phyloP scores from a whole-genome alignment of 1,284 basidiomycete species.

The Ustilago nuda region DNA sequence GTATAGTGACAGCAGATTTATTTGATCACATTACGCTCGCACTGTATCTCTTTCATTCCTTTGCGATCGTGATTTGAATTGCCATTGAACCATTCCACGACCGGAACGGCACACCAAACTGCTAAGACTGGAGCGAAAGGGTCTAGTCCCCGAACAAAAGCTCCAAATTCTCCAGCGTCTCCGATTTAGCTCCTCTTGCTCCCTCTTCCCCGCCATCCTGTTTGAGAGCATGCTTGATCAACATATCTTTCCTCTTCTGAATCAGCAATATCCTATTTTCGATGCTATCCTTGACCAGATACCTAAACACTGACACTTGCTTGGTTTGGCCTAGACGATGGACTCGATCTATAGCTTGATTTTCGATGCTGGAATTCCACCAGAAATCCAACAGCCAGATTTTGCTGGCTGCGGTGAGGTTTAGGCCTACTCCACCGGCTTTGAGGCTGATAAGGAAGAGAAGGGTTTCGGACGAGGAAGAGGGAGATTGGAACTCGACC shows the following conservation, averaged over 20 bases:
- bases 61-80: too few relatives aligned
- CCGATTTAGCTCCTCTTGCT: conserved; percentile 22
- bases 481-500: conserved; percentile 79
- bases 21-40: neutral
- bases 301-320: conserved; percentile 89
- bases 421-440: conserved; percentile 87
- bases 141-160: conserved; percentile 15
- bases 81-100: too few relatives aligned
- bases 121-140: too few relatives aligned
- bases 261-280: conserved; percentile 77
- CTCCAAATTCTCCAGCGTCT: conserved; percentile 63
- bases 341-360: conserved; percentile 77
- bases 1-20: conserved; percentile 6
- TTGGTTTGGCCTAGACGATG: conserved; percentile 88
- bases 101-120: too few relatives aligned
- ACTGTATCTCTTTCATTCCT: neutral
- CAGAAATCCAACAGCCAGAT: conserved; percentile 68
- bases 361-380: conserved; percentile 73
- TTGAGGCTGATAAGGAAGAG: conserved; percentile 89
- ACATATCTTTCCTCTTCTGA: conserved; percentile 90
- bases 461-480: conserved; percentile 77
- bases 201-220: neutral
- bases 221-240: conserved; percentile 75
- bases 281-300: conserved; percentile 92
- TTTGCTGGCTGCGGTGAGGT: conserved; percentile 65